These are phyloP conservation scores for Globisporangium spinosum DNA, from an alignment of 352 stramenopile genomes.

Conservation along the genomic window DNA sequence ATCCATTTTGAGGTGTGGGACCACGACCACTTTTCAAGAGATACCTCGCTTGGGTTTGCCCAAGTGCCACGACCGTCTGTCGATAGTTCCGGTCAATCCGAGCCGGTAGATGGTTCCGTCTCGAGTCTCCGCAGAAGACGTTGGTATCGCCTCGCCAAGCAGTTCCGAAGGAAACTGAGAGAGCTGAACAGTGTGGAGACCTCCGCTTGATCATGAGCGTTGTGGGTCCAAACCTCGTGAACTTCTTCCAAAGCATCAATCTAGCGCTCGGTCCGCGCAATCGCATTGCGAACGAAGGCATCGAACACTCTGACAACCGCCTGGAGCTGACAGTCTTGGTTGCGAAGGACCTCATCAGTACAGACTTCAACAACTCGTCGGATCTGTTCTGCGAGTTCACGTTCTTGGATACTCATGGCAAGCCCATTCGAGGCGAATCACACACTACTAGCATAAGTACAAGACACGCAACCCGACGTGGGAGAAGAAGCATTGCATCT, in stretches of 20 bases:
- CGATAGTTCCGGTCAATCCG: too few relatives aligned
- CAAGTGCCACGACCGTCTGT: too few relatives aligned
- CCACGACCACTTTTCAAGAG: slow-evolving; percentile 45
- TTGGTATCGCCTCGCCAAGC: slow-evolving; percentile 27
- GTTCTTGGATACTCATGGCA: slow-evolving; percentile 48
- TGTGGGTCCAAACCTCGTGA: slow-evolving; percentile 52
- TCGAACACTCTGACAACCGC: slow-evolving; percentile 66
- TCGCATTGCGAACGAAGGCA: slow-evolving; percentile 38
- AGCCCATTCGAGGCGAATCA: slow-evolving; percentile 44
- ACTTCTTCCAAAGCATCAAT: slow-evolving; percentile 55
- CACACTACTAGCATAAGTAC: slow-evolving; percentile 53
- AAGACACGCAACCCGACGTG: slow-evolving; percentile 55
- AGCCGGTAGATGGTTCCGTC: slow-evolving; percentile 66
- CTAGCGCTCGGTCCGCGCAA: slow-evolving; percentile 31
- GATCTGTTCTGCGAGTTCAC: slow-evolving; percentile 64
- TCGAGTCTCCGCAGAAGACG: slow-evolving; percentile 40
- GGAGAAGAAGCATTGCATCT: slow-evolving; percentile 60
- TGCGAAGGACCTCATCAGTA: slow-evolving; percentile 46
- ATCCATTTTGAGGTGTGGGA: slow-evolving; percentile 63
- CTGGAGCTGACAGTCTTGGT: slow-evolving; percentile 59
- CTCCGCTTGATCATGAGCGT: slow-evolving; percentile 65
- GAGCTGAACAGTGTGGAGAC: too few relatives aligned
- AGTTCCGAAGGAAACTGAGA: too few relatives aligned
- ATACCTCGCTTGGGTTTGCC: slow-evolving; percentile 59
- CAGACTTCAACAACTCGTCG: slow-evolving; percentile 58